Conservation (phyloP, 306 rosid genomes). For the Dryas octopetala region DNA sequence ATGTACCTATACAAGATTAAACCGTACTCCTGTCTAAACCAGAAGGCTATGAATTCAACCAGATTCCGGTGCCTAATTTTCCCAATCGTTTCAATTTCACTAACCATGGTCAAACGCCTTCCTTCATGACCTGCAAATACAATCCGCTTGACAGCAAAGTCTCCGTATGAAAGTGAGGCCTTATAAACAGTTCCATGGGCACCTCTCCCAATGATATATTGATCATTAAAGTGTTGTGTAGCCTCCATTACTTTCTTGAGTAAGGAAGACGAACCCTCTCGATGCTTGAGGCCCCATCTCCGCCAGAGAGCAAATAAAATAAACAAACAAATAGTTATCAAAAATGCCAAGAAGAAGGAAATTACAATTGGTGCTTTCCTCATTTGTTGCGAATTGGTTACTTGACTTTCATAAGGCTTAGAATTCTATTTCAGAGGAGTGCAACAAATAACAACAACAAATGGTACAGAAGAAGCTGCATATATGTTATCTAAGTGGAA, state of each 20-base stretch:
- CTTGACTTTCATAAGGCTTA: no score
- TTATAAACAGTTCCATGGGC: conserved; percentile 84
- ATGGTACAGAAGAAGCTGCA: conserved; percentile 28
- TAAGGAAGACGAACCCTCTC: conserved; percentile 44
- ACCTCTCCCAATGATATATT: conserved; percentile 74
- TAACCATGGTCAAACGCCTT: conserved; percentile 52
- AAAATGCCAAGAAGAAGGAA: no score
- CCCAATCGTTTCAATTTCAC: conserved; percentile 68
- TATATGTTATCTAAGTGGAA: not conserved
- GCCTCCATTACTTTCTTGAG: conserved; percentile 60
- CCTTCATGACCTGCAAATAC: conserved; percentile 43
- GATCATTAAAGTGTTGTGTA: conserved; percentile 56
- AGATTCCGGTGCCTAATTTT: conserved; percentile 73
- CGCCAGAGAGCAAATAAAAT: no score
- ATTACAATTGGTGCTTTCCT: no score
- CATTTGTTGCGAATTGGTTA: no score
- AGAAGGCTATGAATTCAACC: conserved; percentile 60
- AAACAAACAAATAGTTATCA: no score
- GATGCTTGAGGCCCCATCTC: no score
- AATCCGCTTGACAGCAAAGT: conserved; percentile 71
- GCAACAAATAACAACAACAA: conserved; percentile 38
- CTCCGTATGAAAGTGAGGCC: conserved; percentile 46
- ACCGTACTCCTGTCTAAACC: conserved; percentile 59
- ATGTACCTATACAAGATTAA: conserved; percentile 67
- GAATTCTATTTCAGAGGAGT: no score